Percentiles rank a stretch among this genome's conserved stretches.
Conservation (phyloP, 1,284 basidiomycete genomes). For the Cutaneotrichosporon mucoides region DNA sequence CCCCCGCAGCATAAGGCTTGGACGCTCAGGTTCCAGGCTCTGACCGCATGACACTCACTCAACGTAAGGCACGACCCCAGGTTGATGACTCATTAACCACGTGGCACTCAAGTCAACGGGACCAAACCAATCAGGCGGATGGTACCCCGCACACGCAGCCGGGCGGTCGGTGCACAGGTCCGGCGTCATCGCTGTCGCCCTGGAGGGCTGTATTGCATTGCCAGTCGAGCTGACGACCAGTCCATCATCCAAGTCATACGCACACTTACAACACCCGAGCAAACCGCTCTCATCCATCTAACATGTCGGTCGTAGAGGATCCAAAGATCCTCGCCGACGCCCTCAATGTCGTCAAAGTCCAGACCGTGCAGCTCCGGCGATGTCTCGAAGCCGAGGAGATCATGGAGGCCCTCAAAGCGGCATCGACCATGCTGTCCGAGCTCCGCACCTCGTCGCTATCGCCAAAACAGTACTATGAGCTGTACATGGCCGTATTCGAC, state of each 20-base stretch:
- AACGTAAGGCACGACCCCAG: too few species aligned
- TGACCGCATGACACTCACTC: too few species aligned
- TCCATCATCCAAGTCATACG: not conserved
- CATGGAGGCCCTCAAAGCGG: slow-evolving; percentile 94
- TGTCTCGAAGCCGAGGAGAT: slow-evolving; percentile 88
- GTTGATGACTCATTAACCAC: too few species aligned
- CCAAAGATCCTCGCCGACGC: slow-evolving; percentile 44
- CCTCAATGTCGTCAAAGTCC: slow-evolving; percentile 72
- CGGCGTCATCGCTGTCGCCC: too few species aligned
- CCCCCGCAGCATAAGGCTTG: too few species aligned
- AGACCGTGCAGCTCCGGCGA: slow-evolving; percentile 88
- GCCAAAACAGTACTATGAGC: slow-evolving; percentile 95
- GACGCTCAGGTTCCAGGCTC: too few species aligned
- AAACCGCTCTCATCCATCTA: not conserved
- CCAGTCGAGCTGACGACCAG: not conserved
- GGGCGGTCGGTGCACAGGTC: too few species aligned
- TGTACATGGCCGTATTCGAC: slow-evolving; percentile 97
- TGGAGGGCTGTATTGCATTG: too few species aligned
- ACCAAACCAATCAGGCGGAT: too few species aligned
- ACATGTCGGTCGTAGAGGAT: slow-evolving; percentile 31
- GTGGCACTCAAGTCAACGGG: too few species aligned
- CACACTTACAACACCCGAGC: too few species aligned
- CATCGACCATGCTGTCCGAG: slow-evolving; percentile 91
- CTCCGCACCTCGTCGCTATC: slow-evolving; percentile 83
- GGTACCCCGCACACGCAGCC: too few species aligned